Base-by-base conservation (phyloP, 768 basidiomycete genomes). In the Mycena alexandri region DNA sequence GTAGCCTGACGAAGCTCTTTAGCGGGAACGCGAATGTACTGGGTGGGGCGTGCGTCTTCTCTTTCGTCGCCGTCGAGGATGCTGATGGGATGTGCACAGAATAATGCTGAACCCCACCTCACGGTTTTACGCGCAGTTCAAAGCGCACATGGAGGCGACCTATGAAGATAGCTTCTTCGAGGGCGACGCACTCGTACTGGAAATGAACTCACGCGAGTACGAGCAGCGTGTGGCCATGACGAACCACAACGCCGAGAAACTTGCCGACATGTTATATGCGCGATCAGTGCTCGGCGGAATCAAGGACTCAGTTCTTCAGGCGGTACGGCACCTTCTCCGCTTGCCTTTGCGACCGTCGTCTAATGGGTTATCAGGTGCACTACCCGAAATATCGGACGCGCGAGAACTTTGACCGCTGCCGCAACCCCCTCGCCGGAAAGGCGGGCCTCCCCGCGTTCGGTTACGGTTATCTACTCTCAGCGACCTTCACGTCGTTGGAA, bases 1-100 rank as follows among this genome's bases (percentile, higher is more conserved):
- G 82, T 67, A 84, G 83, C 74, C 68, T 87, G 72, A 85, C 84
- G 21, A 87, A 87, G 79, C 80, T 86, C 55, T 87, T 87, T 72
- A 83, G 82, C 60, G 86, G 86, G 1, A 83, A 84, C 67, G 79
- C 80, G 21, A 87, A 87, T 68, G 86, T 87, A 57, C 84, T 87
- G 81, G 85, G 85, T 25, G 86, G 86, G 70, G 83, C 81, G 85
- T 87, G 68, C 73, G 82, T 75, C 44, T 51, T 7, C 22, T 33
- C 38, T 14, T 38, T 38, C 14, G 14, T 38, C 14, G 21, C 14
- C 38, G 38, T 38, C 38, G 14, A 38, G 38, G 11, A 14, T 10
- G 38, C 38, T 38, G 5, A 38, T 11, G 38, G 38, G 11, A 36
- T 36, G 38, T 14, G 7, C 13, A 2, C 71, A 87, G 85, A 68